Evolutionary conservation across 768 basidiomycete genomes (phyloP), one percentile per base, ranked within the genome.

Genomic region (Leucogyrophana mollusca): DNA sequence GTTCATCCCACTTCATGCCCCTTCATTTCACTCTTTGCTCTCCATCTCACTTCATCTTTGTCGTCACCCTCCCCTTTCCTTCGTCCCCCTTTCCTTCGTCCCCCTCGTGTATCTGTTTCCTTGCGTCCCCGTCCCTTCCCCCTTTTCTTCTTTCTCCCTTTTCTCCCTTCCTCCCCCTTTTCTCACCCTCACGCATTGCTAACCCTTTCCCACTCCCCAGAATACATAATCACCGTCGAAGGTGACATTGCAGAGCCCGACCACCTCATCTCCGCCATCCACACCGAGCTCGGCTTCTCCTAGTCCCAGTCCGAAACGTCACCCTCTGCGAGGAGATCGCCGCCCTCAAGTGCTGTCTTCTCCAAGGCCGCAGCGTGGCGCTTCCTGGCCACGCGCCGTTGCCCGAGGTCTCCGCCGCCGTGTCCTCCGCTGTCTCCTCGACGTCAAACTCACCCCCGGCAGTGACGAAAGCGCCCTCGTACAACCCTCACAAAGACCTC

Each of bases 221-320:
- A 97, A 65, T 97, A 99, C 64, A 96, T 98, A 51, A 79, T 86
- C 8, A 93, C 91, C 0, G 84, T 99, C 43, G 96, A 99, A 62
- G 84, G 82, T 45, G 91, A 95, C 63, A 90, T 98, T 58, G 87
- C 88, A 10, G 91, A 94, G 61, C 83, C 94, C 21, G 95, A 99
- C 71, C 76, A 80, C 16, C 79, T 98, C 51, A 86, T 99, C 53
- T 87, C 90, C 52, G 86, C 87, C 24, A 90, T 94, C 65, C 82
- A 87, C 41, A 72, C 80, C 13, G 91, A 97, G 61, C 80, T 96
- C 16, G 88, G 88, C 30, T 79, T 79, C 1, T 83, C 83, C 18
- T 79, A 80, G 61, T 81, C 79, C 2, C 94, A 97, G n/a, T n/a
- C n/a, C n/a, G n/a, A 71, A 95, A 95, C 61, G 66, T 77, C 14